Evolutionary conservation across 1,284 basidiomycete species (phyloP), one percentile per base, ranked within the genome.

Genomic region (Trichosporon asahii): DNA sequence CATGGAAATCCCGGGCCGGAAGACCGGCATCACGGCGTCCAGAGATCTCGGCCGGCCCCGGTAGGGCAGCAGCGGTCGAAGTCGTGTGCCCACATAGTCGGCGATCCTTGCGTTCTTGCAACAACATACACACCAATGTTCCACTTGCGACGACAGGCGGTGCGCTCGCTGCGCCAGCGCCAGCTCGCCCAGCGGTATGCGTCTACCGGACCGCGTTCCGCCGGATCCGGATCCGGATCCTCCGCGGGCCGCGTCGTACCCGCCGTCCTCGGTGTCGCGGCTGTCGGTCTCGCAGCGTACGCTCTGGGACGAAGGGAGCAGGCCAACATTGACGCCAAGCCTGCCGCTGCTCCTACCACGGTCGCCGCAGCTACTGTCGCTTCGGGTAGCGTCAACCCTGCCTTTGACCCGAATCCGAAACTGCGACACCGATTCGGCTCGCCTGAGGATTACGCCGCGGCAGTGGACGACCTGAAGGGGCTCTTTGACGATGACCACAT

Each of bases 401-500:
- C 57, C 57, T 61, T 61, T 31, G 57, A 61, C 57, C 27, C 57
- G 27, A 31, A 61, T 31, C 57, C 57, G 57, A 6, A 18, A 8
- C 29, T 61, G 57, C 57, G 57, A 12, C 29, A 29, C 57, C 63
- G 60, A 14, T 72, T 70, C 40, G 71, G 71, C 46, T 46, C 65
- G 3, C 64, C 66, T 0, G 71, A 27, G 5, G 71, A 72, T 61
- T 72, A 72, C 40, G 66, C 64, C 9, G 46, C 57, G 2, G 71
- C 71, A 2, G 57, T 72, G 1, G 25, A 6, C 9, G 71, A 72
- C 65, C 68, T 72, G 15, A 46, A 64, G 44, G 53, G 46, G 9
- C 33, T 66, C 29, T 69, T 72, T 25, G 57, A 49, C 12, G 64
- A 9, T 6, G 71, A 72, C 53, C 49, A 57, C 64, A 61, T 72